Conservation (phyloP, 1,284 basidiomycete genomes). For the Fomes fomentarius region DNA sequence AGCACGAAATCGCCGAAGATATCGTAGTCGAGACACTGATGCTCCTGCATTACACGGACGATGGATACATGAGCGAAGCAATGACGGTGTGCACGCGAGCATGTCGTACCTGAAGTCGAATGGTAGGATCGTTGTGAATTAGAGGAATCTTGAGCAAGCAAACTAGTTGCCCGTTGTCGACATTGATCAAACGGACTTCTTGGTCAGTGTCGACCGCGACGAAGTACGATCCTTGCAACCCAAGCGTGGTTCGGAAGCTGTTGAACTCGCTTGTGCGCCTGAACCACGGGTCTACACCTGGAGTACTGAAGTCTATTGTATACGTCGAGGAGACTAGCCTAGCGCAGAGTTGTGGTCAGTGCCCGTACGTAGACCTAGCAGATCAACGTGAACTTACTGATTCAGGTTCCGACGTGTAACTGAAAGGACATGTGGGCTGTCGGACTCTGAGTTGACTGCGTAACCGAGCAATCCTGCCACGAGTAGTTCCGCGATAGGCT, state of each 20-base stretch:
- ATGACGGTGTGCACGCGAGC: background rate
- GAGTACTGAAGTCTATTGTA: constrained; percentile 19
- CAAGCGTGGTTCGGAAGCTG: constrained; percentile 22
- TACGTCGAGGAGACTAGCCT: constrained; percentile 22
- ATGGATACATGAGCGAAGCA: background rate
- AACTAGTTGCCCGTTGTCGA: constrained; percentile 17
- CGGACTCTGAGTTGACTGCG: constrained; percentile 23
- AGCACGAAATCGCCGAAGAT: constrained; percentile 31
- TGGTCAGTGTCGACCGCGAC: constrained; percentile 25
- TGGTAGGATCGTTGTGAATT: constrained; percentile 26
- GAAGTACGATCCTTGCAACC: constrained; percentile 26
- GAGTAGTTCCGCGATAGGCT: constrained; percentile 19
- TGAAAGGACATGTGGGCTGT: constrained; percentile 15
- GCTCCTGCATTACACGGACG: constrained; percentile 24
- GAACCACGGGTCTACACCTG: constrained; percentile 14
- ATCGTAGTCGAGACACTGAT: constrained; percentile 40
- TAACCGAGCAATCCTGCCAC: constrained; percentile 20
- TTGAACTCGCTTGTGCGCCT: constrained; percentile 19
- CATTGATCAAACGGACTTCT: constrained; percentile 26
- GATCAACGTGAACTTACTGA: background rate
- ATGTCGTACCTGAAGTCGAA: constrained; percentile 12
- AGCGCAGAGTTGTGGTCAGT: background rate
- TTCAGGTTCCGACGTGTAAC: constrained; percentile 10
- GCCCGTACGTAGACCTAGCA: no score
- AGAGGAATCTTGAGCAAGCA: constrained; percentile 26